These are phyloP conservation scores for Albifimbria verrucaria DNA, from an alignment of 2,329 filamentous ascomycete genomes.

Conservation along the genomic window DNA sequence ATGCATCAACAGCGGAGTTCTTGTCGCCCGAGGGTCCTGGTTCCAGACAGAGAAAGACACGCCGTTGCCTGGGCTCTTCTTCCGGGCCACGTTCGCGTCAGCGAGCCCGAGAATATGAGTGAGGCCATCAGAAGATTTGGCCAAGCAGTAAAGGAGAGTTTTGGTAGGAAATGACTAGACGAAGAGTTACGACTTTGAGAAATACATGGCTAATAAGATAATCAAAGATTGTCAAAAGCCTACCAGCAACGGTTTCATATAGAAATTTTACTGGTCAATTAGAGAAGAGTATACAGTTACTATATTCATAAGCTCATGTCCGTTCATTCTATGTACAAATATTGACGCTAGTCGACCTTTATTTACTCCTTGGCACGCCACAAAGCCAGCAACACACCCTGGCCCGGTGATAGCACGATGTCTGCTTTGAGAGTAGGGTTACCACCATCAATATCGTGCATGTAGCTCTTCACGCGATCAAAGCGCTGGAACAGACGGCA, in stretches of 20 bases:
- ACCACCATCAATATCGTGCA: conserved; percentile 52
- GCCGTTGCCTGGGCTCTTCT: conserved; percentile 67
- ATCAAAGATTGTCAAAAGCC: too few species aligned
- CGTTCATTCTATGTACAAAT: conserved; percentile 2
- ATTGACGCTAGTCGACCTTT: not conserved
- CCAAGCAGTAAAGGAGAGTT: conserved; percentile 62
- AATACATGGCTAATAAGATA: too few species aligned
- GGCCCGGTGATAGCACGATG: conserved; percentile 56
- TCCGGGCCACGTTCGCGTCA: conserved; percentile 86
- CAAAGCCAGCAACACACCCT: conserved; percentile 57
- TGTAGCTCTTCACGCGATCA: conserved; percentile 56
- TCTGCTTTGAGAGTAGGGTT: conserved; percentile 53
- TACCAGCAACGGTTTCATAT: not conserved
- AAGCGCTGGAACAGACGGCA: conserved; percentile 71
- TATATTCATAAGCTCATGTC: not conserved
- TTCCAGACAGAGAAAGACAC: conserved; percentile 73
- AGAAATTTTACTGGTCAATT: not conserved
- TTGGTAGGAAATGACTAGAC: conserved; percentile 29
- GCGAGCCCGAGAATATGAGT: conserved; percentile 68
- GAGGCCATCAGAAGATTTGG: conserved; percentile 75
- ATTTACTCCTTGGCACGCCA: conserved; percentile 36
- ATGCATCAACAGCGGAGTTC: conserved; percentile 71
- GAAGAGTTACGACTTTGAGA: conserved; percentile 4
- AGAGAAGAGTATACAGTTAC: not conserved
- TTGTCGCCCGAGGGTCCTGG: conserved; percentile 85